phyloP scores from a whole-genome alignment of 2,329 filamentous ascomycete genomes.

The Calycina marina region DNA sequence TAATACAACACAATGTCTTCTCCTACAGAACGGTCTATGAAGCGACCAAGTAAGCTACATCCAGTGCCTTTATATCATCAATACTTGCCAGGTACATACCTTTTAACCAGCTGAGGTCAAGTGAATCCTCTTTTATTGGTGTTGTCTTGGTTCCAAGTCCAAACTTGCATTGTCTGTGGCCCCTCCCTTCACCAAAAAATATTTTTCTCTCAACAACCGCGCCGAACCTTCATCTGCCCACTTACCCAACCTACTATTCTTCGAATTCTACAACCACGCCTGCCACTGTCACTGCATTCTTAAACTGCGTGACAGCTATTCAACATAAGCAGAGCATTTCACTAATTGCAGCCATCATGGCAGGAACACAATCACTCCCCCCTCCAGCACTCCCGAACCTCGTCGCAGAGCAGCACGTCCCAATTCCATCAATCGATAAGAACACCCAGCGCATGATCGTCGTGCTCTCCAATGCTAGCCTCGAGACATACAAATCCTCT shows the following conservation, averaged over 20 bases:
- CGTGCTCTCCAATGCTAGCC: conserved; percentile 88
- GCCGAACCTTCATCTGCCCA: background rate
- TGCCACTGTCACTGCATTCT: too few relatives aligned
- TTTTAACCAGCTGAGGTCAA: background rate
- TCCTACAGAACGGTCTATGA: conserved; percentile 17
- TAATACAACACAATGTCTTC: conserved; percentile 16
- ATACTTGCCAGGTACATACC: background rate
- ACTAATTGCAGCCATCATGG: conserved; percentile 18
- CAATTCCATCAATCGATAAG: conserved; percentile 77
- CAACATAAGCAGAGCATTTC: conserved; percentile 11
- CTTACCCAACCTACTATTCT: conserved; percentile 3
- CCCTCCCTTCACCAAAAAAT: background rate
- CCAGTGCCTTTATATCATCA: background rate
- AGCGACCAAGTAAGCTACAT: conserved; percentile 21
- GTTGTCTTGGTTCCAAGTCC: too few relatives aligned
- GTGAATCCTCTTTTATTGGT: background rate
- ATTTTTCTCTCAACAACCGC: background rate
- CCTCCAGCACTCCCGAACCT: conserved; percentile 82
- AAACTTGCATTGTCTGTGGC: too few relatives aligned
- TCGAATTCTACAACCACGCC: too few relatives aligned
- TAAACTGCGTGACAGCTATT: too few relatives aligned
- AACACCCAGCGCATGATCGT: conserved; percentile 86
- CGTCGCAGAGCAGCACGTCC: conserved; percentile 79
- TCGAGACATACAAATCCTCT: conserved; percentile 92
- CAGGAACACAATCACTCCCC: conserved; percentile 88